Evolutionary conservation across 768 basidiomycete species (phyloP).

Genomic region (Floccularia luteovirens): DNA sequence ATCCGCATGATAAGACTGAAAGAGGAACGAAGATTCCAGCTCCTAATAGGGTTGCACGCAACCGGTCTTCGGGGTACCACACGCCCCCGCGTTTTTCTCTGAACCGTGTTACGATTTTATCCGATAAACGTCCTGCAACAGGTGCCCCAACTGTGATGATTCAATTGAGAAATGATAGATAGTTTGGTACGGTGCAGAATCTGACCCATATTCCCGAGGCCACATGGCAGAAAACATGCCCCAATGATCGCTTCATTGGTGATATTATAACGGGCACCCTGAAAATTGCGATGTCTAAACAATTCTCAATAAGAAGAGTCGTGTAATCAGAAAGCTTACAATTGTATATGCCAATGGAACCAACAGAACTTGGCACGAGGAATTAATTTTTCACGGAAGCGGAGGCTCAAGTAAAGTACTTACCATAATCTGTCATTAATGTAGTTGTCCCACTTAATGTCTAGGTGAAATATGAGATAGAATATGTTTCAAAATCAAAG

Average conservation of each 20-base stretch:
- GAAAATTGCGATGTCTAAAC: background rate
- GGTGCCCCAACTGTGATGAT: constrained; percentile 40
- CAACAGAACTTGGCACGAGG: constrained; percentile 35
- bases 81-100: constrained; percentile 33
- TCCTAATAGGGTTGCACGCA: constrained; percentile 37
- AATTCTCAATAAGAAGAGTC: background rate
- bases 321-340: constrained; percentile 26
- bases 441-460: too few species aligned
- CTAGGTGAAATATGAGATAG: too few species aligned
- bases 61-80: constrained; percentile 56
- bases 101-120: constrained; percentile 34
- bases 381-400: constrained; percentile 2
- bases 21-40: constrained; percentile 38
- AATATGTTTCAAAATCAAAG: too few species aligned
- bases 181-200: constrained; percentile 9
- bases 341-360: constrained; percentile 62
- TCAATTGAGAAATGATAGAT: background rate
- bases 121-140: constrained; percentile 44
- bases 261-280: constrained; percentile 48
- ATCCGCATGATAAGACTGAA: constrained; percentile 32
- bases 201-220: constrained; percentile 44
- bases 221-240: constrained; percentile 43
- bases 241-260: constrained; percentile 44
- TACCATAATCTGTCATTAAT: constrained; percentile 35
- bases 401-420: constrained; percentile 5